Evolutionary conservation across 192 early-diverging fungal species (phyloP).

Genomic region (Backusella luteola): DNA sequence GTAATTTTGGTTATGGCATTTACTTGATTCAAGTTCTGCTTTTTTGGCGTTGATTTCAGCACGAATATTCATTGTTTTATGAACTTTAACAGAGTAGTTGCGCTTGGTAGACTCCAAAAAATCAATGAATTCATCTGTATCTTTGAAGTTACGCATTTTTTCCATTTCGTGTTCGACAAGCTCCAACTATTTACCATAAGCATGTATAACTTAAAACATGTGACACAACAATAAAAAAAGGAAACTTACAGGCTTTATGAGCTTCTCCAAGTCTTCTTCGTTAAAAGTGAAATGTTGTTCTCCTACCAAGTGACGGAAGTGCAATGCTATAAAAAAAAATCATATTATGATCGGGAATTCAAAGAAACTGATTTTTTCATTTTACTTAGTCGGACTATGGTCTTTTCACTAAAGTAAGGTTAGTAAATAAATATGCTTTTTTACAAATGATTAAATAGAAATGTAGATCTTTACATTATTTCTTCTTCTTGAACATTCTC

Average conservation of each 20-base stretch:
- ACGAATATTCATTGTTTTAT: constrained; percentile 26
- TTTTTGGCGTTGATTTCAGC: constrained; percentile 12
- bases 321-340: constrained; percentile 20
- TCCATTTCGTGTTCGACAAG: constrained; percentile 12
- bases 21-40: constrained; percentile 1
- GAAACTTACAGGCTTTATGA: constrained; percentile 16
- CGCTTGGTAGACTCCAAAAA: constrained; percentile 25
- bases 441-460: neutral
- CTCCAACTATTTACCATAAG: constrained; percentile 14
- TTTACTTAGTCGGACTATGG: neutral
- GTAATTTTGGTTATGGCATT: neutral
- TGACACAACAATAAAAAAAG: neutral
- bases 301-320: constrained; percentile 33
- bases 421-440: constrained; percentile 3
- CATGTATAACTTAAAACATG: neutral
- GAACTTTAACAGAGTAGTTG: constrained; percentile 34
- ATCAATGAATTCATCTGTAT: constrained; percentile 32
- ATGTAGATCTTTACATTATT: neutral
- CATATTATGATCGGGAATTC: neutral
- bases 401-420: neutral
- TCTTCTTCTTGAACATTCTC: neutral
- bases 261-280: neutral
- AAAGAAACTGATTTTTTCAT: neutral
- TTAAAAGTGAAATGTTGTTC: constrained; percentile 24
- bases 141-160: constrained; percentile 6